A percentile compares a stretch with the other conserved stretches of the same genome.
Evolutionary conservation across 225 moss, liverwort and hornwort species (phyloP).

Genomic region (Marchantia paleacea): DNA sequence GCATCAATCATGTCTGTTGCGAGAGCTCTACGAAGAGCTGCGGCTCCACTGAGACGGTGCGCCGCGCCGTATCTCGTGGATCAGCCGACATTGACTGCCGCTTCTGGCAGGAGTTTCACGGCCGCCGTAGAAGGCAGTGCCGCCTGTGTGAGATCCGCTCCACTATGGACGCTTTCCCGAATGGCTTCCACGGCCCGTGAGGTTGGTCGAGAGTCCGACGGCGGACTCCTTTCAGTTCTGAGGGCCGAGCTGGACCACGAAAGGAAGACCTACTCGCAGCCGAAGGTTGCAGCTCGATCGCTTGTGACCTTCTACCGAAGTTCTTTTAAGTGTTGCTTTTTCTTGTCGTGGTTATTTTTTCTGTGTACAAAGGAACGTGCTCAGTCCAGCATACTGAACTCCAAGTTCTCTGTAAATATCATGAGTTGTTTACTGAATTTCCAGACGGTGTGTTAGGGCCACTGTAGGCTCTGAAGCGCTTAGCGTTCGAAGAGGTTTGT

Average conservation of each 20-base stretch:
- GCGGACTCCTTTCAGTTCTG: slow-evolving; percentile 30
- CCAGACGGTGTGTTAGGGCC: too few species aligned
- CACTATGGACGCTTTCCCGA: slow-evolving; percentile 26
- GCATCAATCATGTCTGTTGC: slow-evolving; percentile 13
- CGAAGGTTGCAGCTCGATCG: slow-evolving; percentile 18
- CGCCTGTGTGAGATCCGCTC: not conserved
- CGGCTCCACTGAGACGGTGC: slow-evolving; percentile 18
- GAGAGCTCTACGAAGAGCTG: slow-evolving; percentile 28
- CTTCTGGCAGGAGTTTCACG: not conserved
- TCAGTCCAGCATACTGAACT: not conserved
- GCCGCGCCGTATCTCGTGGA: slow-evolving; percentile 14
- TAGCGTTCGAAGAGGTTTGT: too few species aligned
- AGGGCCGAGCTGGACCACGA: slow-evolving; percentile 35
- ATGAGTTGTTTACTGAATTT: too few species aligned
- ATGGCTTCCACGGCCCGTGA: slow-evolving; percentile 36
- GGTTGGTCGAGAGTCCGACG: slow-evolving; percentile 26
- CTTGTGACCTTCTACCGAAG: not conserved
- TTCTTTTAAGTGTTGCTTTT: not conserved
- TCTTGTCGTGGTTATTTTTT: not conserved
- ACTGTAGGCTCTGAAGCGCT: too few species aligned
- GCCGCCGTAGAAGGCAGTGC: not conserved
- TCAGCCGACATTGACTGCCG: slow-evolving; percentile 17
- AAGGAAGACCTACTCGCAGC: slow-evolving; percentile 34
- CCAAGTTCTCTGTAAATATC: not conserved
- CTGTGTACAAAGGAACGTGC: not conserved